phyloP scores from a whole-genome alignment of 116 monocot genomes.

The Thalassia testudinum region DNA sequence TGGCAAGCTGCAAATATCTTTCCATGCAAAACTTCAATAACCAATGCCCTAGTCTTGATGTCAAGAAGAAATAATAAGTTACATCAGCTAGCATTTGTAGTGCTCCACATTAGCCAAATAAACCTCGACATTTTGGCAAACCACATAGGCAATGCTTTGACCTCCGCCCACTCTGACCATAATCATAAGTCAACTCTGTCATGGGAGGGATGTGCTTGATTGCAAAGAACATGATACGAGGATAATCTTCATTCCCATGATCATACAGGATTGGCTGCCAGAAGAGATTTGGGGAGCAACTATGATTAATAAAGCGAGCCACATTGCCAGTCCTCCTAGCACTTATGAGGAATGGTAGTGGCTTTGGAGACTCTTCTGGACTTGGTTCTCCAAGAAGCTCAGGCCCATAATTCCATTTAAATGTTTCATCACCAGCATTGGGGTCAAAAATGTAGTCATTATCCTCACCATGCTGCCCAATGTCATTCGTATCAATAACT shows the following conservation, averaged over 20 bases:
- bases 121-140: conserved; percentile 33
- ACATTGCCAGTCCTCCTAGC: conserved; percentile 50
- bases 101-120: conserved; percentile 19
- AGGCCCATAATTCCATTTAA: conserved; percentile 63
- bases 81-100: too few relatives aligned
- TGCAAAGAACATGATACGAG: conserved; percentile 81
- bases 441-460: conserved; percentile 43
- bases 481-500: conserved; percentile 14
- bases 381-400: conserved; percentile 60
- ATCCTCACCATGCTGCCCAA: conserved; percentile 20
- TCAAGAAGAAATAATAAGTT: too few relatives aligned
- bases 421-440: conserved; percentile 18
- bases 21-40: too few relatives aligned
- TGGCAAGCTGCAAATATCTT: too few relatives aligned
- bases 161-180: conserved; percentile 32
- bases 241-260: conserved; percentile 40
- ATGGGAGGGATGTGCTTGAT: conserved; percentile 68
- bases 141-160: conserved; percentile 45
- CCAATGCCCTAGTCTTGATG: too few relatives aligned
- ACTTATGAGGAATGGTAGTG: conserved; percentile 28
- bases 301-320: conserved; percentile 79
- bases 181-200: conserved; percentile 72
- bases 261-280: conserved; percentile 67
- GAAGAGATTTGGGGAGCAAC: conserved; percentile 71
- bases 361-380: conserved; percentile 11